Base-by-base conservation (phyloP, 1,284 basidiomycete genomes). In the Marasmius oreades region DNA sequence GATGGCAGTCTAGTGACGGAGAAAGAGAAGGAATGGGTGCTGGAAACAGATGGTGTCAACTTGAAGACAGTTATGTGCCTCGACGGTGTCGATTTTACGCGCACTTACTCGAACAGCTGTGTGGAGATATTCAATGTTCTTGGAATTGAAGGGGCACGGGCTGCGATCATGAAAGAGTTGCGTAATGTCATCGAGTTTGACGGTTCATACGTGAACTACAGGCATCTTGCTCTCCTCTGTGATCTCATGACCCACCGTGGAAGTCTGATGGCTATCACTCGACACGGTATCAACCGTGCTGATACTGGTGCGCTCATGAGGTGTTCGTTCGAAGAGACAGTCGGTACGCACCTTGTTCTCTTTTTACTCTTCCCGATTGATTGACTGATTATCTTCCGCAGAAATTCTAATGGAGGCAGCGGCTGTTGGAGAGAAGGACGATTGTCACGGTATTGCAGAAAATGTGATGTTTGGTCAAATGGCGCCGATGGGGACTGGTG, bases 351-450 rank as follows among this genome's bases (percentile, higher is more conserved):
- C 7, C 14, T 36, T 95, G 99, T 70, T 82, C 99, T 20, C 88
- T 93, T 48, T 97, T 97, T 0, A 77, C 79, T 0, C 1, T 80
- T 99, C 54, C 98, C 99, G 89, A 83, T 97, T 50, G 98, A 95
- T 74, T 98, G 97, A 3, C 99, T 99, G 80, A 97, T 97, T 99
- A 79, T 99, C 97, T 0, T n/a, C n/a, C n/a, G 97, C 98, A 60
- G 97, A 99, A 72, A 98, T 99, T 64, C 74, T 99, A 56, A 95
- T 99, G 87, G 97, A 99, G 70, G 97, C 97, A 0, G 97, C 97
- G 0, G 94, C 96, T 1, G 92, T 96, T 45, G 97, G 97, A 55
- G 96, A 99, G 76, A 91, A 94, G 71, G 97, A 99, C 64, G 95
- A 99, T 67, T 99, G 97, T 72, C 92, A 93, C 61, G 97, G 97